phyloP scores from a whole-genome alignment of 2,329 filamentous ascomycete species.

The Fusarium sp. region DNA sequence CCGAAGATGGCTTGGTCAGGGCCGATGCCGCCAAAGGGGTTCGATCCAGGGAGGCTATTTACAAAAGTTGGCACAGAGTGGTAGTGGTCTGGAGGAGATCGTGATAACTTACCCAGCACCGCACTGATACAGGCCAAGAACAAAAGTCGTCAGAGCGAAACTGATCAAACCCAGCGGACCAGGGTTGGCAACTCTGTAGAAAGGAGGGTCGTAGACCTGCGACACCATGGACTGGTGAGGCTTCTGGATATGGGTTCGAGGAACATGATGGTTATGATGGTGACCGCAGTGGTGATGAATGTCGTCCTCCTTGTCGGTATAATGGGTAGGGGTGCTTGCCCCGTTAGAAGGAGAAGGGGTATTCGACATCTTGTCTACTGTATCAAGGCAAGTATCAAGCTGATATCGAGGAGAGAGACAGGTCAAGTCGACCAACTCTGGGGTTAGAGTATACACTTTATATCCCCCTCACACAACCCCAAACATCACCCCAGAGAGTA shows the following conservation, averaged over 20 bases:
- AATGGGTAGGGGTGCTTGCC: constrained; percentile 40
- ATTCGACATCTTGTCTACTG: constrained; percentile 29
- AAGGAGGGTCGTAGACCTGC: constrained; percentile 47
- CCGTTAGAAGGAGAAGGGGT: constrained; percentile 34
- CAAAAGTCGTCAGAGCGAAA: constrained; percentile 71
- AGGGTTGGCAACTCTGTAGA: constrained; percentile 63
- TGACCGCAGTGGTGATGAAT: constrained; percentile 26
- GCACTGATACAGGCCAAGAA: constrained; percentile 59
- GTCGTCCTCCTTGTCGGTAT: constrained; percentile 35
- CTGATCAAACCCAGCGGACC: constrained; percentile 67
- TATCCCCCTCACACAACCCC: constrained; percentile 11
- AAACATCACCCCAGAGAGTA: constrained; percentile 1
- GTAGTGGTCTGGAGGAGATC: fast-evolving
- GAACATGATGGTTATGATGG: constrained; percentile 28
- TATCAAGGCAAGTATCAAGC: not conserved
- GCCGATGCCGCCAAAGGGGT: constrained; percentile 47
- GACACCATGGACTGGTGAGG: constrained; percentile 49
- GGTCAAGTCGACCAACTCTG: constrained; percentile 8
- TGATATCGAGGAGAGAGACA: not conserved
- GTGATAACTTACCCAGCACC: constrained; percentile 58
- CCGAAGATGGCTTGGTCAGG: constrained; percentile 51
- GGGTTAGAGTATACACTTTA: constrained; percentile 19
- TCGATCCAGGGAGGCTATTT: constrained; percentile 46
- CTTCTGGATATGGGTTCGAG: constrained; percentile 21
- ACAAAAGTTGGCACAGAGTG: not conserved